Evolutionary conservation across 768 basidiomycete genomes (phyloP), one percentile per base, ranked within the genome.

Genomic region (Cubamyces lactineus): DNA sequence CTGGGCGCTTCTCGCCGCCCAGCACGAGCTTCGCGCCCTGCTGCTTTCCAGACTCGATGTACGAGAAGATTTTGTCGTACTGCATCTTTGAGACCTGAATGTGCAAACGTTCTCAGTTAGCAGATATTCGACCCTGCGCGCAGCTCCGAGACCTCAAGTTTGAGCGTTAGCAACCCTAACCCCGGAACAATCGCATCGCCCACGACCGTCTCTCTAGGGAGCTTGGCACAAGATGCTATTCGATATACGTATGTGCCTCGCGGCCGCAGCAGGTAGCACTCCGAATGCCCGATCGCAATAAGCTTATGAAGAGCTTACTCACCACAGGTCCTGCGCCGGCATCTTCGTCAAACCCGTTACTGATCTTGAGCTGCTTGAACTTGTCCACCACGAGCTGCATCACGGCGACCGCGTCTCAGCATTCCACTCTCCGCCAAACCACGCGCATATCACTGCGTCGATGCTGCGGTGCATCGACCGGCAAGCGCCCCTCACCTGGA

Each of bases 271-370:
- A 34, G 34, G 34, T 11, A 34, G 9, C 9, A 34, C 9, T 11
- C 9, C 6, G 9, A 34, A 6, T 34, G 1, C 9, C 34, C 6
- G 9, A 34, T 34, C 9, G 34, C 34, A 34, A 34, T 34, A 34
- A 34, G 34, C 34, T 34, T 34, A 34, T 34, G 34, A 34, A 42
- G 12, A 38, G 3, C n/a, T 34, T n/a, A 53, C 83, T 69, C 75
- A 95, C 94, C 73, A 96, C 80, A 30, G 96, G 95, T 2, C 96
- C 96, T 41, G 88, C 91, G 68, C 85, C 86, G 24, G 82, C 85
- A 42, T 78, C 77, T 30, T 88, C 85, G 68, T 92, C 87, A 69
- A 94, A 87, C 3, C 91, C 92, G 75, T 95, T 84, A 34, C 92
- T 92, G 61, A 96, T 84, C 56, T 85, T 81, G 65, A 87, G 82